These are phyloP conservation scores for Tulasnella sp. DNA, from an alignment of 768 basidiomycete species.

Conservation along the genomic window DNA sequence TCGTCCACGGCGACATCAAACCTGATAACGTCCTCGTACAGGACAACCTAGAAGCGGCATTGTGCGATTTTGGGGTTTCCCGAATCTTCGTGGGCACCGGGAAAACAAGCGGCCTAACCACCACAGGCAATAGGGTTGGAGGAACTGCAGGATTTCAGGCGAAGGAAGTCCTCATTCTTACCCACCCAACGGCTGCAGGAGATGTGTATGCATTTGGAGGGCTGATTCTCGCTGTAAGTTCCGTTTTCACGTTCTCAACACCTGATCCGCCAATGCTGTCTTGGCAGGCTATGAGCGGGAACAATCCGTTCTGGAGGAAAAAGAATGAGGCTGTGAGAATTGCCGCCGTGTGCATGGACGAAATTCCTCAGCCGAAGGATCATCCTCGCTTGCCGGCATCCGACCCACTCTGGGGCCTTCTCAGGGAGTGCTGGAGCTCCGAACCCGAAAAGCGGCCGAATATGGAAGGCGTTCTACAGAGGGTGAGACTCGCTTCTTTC, in stretches of 20 bases:
- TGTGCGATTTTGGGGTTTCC: slow-evolving; percentile 12
- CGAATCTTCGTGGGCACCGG: not conserved
- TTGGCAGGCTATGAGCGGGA: slow-evolving; percentile 18
- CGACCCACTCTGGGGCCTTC: not conserved
- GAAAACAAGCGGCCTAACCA: not conserved
- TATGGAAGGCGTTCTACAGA: not conserved
- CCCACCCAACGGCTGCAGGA: not conserved
- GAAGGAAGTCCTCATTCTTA: too few relatives aligned
- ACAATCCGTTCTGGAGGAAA: not conserved
- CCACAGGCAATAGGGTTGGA: not conserved
- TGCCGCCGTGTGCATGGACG: not conserved
- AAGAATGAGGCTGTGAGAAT: not conserved
- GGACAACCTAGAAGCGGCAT: not conserved
- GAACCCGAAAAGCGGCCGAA: not conserved
- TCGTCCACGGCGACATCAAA: slow-evolving; percentile 18
- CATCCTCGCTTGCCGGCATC: not conserved
- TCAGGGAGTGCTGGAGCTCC: not conserved
- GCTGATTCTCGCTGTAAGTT: slow-evolving; percentile 2
- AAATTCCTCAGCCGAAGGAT: not conserved
- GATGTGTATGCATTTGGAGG: slow-evolving; percentile 27
- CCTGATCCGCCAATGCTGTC: not conserved
- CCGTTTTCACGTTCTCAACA: not conserved
- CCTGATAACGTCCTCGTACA: not conserved
- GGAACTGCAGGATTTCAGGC: not conserved
- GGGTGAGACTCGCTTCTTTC: not conserved